Percentiles rank a stretch among this genome's conserved stretches.
Conservation (phyloP, 78 protist genomes). For the Dictyostelium intermedium region DNA sequence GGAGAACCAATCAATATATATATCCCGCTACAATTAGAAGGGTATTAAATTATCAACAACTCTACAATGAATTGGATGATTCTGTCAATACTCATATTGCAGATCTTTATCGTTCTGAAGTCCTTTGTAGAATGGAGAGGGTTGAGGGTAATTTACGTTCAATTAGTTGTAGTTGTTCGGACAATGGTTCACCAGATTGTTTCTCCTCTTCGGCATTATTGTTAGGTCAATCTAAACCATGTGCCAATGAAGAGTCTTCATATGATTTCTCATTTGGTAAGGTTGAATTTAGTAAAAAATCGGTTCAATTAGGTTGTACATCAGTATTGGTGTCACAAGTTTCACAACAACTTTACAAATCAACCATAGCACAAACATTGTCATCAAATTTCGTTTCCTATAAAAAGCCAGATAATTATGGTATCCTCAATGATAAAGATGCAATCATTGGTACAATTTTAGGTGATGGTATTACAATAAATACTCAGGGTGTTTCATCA, state of each 20-base stretch:
- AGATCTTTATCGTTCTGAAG: conserved; percentile 38
- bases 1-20: not conserved
- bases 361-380: conserved; percentile 4
- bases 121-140: conserved; percentile 41
- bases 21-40: not conserved
- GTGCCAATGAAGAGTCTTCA: not conserved
- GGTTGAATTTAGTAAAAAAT: not conserved
- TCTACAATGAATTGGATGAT: not conserved
- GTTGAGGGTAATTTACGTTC: conserved; percentile 23
- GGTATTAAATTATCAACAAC: not conserved
- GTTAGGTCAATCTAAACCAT: conserved; percentile 44
- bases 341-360: conserved; percentile 17
- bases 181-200: not conserved
- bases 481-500: conserved; percentile 10
- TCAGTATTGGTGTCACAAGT: not conserved
- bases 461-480: conserved; percentile 22
- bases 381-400: conserved; percentile 23
- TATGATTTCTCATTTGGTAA: conserved; percentile 16
- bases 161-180: conserved; percentile 21
- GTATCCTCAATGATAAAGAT: not conserved
- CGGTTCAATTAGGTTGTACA: conserved; percentile 14
- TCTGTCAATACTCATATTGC: conserved; percentile 30
- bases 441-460: conserved; percentile 36
- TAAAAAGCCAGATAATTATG: conserved; percentile 23
- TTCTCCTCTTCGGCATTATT: not conserved